These are phyloP conservation scores for Globisporangium cederbergense DNA, from an alignment of 352 stramenopile species.

Conservation along the genomic window DNA sequence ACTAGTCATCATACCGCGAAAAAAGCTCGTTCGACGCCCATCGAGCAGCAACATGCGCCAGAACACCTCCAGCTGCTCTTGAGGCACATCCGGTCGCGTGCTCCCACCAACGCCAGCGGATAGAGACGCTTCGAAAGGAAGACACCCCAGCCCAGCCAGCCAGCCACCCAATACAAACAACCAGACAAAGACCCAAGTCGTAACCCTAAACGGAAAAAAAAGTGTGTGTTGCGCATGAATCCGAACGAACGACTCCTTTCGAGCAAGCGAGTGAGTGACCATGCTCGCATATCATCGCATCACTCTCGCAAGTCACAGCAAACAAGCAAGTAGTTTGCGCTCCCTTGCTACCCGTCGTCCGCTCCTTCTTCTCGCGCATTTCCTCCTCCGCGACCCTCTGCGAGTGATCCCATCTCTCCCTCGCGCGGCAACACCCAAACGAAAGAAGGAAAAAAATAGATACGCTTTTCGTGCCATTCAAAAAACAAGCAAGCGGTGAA, in stretches of 20 bases:
- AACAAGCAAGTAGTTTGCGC: constrained; percentile 2
- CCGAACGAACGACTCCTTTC: neutral
- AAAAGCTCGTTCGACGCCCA: neutral
- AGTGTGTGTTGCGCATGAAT: neutral
- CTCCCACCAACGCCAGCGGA: constrained; percentile 4
- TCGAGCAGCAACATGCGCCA: neutral
- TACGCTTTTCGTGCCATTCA: constrained; percentile 9
- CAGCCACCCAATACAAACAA: neutral
- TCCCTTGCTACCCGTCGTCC: neutral
- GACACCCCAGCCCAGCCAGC: neutral
- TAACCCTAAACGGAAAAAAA: constrained; percentile 1
- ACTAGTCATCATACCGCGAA: neutral
- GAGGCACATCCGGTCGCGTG: constrained; percentile 12
- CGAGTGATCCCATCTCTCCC: neutral
- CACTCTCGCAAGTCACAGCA: neutral
- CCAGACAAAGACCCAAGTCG: neutral
- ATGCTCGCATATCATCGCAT: constrained; percentile 2
- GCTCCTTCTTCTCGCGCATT: neutral
- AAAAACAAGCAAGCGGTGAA: constrained; percentile 3
- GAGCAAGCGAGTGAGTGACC: neutral
- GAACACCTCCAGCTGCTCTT: neutral
- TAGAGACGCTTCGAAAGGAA: constrained; percentile 14
- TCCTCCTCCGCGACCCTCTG: constrained; percentile 9
- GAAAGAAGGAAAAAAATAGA: constrained; percentile 8
- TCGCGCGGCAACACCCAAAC: constrained; percentile 7